phyloP scores from a whole-genome alignment of 2,329 filamentous ascomycete genomes.

The Gremmenia infestans region DNA sequence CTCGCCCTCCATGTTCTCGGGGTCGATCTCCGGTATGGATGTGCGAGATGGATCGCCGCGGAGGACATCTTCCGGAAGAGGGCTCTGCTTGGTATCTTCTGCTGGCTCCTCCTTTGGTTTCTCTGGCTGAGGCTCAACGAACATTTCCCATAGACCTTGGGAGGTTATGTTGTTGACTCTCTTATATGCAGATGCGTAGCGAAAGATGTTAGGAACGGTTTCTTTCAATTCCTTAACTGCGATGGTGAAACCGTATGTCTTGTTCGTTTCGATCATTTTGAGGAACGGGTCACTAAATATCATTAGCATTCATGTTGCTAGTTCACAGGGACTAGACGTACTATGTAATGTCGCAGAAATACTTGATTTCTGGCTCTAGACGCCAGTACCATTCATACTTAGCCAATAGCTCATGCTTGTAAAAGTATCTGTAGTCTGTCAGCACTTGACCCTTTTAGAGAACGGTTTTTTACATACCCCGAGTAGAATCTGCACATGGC shows the following conservation, averaged over 20 bases:
- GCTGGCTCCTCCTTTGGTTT: slow-evolving; percentile 50
- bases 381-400: slow-evolving; percentile 99
- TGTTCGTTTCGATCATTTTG: slow-evolving; percentile 89
- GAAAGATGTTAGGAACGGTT: slow-evolving; percentile 97
- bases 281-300: slow-evolving; percentile 78
- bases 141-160: slow-evolving; percentile 98
- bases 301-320: slow-evolving; percentile 29
- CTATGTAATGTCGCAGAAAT: slow-evolving; percentile 99
- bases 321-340: slow-evolving; percentile 39
- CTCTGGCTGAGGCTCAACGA: slow-evolving; percentile 71
- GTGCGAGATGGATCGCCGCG: slow-evolving; percentile 68
- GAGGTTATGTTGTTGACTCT: slow-evolving; percentile 85
- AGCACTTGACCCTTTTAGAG: slow-evolving; percentile 5
- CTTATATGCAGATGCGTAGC: slow-evolving; percentile 98
- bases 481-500: slow-evolving; percentile 99
- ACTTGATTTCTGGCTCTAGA: slow-evolving; percentile 97
- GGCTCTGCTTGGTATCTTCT: slow-evolving; percentile 59
- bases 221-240: slow-evolving; percentile 97
- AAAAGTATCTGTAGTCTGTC: slow-evolving; percentile 67
- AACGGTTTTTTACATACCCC: slow-evolving; percentile 53
- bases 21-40: slow-evolving; percentile 74
- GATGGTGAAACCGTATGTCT: slow-evolving; percentile 98
- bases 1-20: slow-evolving; percentile 93
- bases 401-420: slow-evolving; percentile 87
- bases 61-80: slow-evolving; percentile 75